Percentiles rank a stretch among this genome's conserved stretches.
phyloP scores from a whole-genome alignment of 1,139 yeast species.

The Schwanniomyces etchellsii region DNA sequence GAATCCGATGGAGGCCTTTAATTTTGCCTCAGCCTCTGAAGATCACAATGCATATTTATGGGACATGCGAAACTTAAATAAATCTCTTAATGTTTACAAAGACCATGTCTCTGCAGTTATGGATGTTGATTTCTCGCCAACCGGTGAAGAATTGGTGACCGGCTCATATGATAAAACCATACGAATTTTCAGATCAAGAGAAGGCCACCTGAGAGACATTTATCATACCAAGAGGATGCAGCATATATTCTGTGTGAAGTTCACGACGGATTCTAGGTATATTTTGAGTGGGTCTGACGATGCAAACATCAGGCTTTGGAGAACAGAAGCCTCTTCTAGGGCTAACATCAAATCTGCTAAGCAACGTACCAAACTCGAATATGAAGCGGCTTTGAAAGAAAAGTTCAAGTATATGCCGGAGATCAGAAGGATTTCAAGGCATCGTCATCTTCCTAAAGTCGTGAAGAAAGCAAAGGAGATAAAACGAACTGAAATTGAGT shows the following conservation, averaged over 20 bases:
- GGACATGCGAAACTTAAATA: slow-evolving; percentile 88
- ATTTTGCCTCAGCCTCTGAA: slow-evolving; percentile 88
- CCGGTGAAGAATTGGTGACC: slow-evolving; percentile 93
- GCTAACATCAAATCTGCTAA: slow-evolving; percentile 75
- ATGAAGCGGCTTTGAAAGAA: slow-evolving; percentile 86
- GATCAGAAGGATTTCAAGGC: slow-evolving; percentile 80
- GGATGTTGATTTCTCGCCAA: slow-evolving; percentile 93
- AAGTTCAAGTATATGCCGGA: slow-evolving; percentile 96
- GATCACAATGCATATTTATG: slow-evolving; percentile 93
- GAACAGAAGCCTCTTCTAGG: slow-evolving; percentile 80
- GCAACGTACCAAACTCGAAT: slow-evolving; percentile 79
- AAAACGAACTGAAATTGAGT: slow-evolving; percentile 65
- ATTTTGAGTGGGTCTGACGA: slow-evolving; percentile 92
- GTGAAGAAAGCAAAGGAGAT: slow-evolving; percentile 87
- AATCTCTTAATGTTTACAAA: slow-evolving; percentile 78
- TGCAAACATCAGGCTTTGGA: slow-evolving; percentile 91
- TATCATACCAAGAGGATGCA: slow-evolving; percentile 99
- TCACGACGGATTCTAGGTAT: slow-evolving; percentile 83
- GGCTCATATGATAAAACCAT: slow-evolving; percentile 94
- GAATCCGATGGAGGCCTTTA: slow-evolving; percentile 98
- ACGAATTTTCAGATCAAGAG: slow-evolving; percentile 66
- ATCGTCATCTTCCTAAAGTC: slow-evolving; percentile 84
- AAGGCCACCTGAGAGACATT: slow-evolving; percentile 91
- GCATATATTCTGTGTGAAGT: slow-evolving; percentile 78
- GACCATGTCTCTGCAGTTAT: slow-evolving; percentile 96